These are phyloP conservation scores for Boletus sensibilis DNA, from an alignment of 768 basidiomycete genomes.

Conservation along the genomic window DNA sequence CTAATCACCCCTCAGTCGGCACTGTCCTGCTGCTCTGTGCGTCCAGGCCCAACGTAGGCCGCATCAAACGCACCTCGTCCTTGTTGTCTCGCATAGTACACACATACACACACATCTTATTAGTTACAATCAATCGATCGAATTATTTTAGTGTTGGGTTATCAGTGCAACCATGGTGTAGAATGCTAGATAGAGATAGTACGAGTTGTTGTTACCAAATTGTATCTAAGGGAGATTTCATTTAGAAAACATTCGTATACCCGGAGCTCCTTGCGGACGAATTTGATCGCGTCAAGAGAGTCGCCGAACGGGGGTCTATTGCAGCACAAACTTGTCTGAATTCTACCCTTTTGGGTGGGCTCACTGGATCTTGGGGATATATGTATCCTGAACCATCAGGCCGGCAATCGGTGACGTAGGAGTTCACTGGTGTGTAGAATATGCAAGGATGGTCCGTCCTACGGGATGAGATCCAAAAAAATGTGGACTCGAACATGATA, in stretches of 20 bases:
- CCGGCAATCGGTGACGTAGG: no score
- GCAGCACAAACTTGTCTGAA: background rate
- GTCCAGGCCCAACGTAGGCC: background rate
- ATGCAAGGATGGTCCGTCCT: no score
- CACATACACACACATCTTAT: constrained; percentile 13
- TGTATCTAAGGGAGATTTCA: background rate
- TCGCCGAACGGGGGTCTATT: background rate
- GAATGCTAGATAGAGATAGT: constrained; percentile 11
- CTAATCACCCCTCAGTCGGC: background rate
- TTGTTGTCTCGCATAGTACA: constrained; percentile 18
- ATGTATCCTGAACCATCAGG: background rate
- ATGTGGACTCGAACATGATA: background rate
- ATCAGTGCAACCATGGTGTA: background rate
- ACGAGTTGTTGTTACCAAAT: background rate
- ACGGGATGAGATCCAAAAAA: no score
- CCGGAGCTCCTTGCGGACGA: background rate
- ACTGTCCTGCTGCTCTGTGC: background rate
- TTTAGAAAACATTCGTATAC: background rate
- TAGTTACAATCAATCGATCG: constrained; percentile 15
- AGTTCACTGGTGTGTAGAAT: no score
- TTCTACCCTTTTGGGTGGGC: background rate
- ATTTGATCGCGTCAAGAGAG: background rate
- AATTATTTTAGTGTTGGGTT: constrained; percentile 19
- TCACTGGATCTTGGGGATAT: no score
- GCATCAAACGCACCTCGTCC: constrained; percentile 7